A percentile compares a stretch with the other conserved stretches of the same genome.
Evolutionary conservation across 352 stramenopile species (phyloP).

Genomic region (Globisporangium solare): DNA sequence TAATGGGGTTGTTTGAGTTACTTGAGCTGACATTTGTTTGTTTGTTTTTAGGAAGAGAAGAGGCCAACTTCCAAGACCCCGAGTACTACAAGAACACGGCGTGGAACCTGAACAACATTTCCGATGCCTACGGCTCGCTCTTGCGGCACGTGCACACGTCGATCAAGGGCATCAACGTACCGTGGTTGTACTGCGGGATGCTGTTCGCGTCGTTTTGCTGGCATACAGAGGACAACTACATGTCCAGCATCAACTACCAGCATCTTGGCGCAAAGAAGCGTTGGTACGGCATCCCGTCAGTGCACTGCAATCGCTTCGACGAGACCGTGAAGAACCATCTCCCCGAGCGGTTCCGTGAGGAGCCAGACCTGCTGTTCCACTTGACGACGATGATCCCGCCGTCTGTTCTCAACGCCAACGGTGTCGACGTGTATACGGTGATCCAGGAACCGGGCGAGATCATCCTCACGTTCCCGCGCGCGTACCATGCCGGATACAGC

Average conservation of each 20-base stretch:
- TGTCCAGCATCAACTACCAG: conserved; percentile 99
- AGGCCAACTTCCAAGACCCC: conserved; percentile 45
- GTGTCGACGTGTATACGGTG: conserved; percentile 58
- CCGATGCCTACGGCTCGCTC: conserved; percentile 88
- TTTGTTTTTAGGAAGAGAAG: conserved; percentile 24
- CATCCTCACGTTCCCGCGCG: conserved; percentile 96
- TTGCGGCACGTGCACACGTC: conserved; percentile 91
- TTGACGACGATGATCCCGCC: conserved; percentile 74
- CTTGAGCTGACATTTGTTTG: not conserved
- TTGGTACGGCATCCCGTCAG: conserved; percentile 90
- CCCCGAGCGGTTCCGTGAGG: conserved; percentile 56
- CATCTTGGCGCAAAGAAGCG: conserved; percentile 95
- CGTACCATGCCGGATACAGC: conserved; percentile 96
- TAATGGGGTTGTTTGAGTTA: too few species aligned
- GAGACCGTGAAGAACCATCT: conserved; percentile 38
- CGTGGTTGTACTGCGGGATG: conserved; percentile 98
- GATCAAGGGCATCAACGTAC: conserved; percentile 97
- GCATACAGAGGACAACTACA: conserved; percentile 99
- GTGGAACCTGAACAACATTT: conserved; percentile 99
- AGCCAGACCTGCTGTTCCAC: conserved; percentile 64
- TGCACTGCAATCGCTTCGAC: conserved; percentile 54
- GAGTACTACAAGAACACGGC: conserved; percentile 77
- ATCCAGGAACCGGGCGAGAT: conserved; percentile 92
- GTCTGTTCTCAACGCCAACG: conserved; percentile 32
- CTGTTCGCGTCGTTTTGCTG: conserved; percentile 98